Conservation (phyloP, 2,329 filamentous ascomycete genomes). For the Pseudopyrenochaeta lycopersici region DNA sequence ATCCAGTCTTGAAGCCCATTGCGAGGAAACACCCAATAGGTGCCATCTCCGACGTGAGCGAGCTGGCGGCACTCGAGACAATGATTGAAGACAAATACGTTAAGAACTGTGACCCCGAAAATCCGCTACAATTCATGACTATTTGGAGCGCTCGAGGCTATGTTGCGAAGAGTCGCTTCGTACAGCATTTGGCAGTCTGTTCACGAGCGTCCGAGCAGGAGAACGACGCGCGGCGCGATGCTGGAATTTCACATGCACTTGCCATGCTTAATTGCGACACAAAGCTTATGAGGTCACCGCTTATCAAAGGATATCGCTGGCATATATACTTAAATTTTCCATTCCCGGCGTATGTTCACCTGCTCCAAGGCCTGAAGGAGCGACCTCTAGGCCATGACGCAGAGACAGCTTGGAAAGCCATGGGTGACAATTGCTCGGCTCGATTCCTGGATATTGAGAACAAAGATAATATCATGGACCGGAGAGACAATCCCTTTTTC, state of each 20-base stretch:
- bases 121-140: constrained; percentile 55
- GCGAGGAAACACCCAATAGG: constrained; percentile 31
- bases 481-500: constrained; percentile 35
- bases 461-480: constrained; percentile 23
- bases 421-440: constrained; percentile 57
- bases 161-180: constrained; percentile 60
- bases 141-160: constrained; percentile 56
- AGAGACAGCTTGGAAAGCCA: constrained; percentile 52
- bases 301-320: constrained; percentile 56
- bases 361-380: constrained; percentile 54
- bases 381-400: constrained; percentile 49
- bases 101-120: constrained; percentile 39
- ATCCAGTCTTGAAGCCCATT: constrained; percentile 53
- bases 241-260: constrained; percentile 44
- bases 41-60: constrained; percentile 21
- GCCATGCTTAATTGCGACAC: constrained; percentile 59
- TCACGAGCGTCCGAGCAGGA: constrained; percentile 16
- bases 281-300: constrained; percentile 52
- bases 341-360: constrained; percentile 59
- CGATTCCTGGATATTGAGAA: constrained; percentile 38
- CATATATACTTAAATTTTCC: constrained; percentile 57
- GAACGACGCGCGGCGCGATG: constrained; percentile 32
- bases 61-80: constrained; percentile 49
- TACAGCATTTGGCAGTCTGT: constrained; percentile 57
- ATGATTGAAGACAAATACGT: constrained; percentile 51